Percentiles rank a stretch among this genome's conserved stretches.
phyloP scores from a whole-genome alignment of 1,139 yeast genomes.

The Candida frijolesensis region DNA sequence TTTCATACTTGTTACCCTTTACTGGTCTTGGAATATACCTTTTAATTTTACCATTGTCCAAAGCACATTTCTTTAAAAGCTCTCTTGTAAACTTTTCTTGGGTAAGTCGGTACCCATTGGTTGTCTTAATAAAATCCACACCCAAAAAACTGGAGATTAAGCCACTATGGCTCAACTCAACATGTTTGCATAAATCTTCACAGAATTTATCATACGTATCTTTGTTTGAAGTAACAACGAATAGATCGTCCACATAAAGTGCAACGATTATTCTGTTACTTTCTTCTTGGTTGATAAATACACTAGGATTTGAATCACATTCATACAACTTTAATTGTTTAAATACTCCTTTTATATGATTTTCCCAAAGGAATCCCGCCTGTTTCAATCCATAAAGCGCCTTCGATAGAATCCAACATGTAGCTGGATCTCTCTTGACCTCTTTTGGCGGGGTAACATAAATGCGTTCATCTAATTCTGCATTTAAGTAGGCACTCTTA shows the following conservation, averaged over 20 bases:
- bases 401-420: conserved; percentile 7
- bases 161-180: conserved; percentile 4
- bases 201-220: neutral
- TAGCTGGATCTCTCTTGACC: neutral
- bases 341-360: conserved; percentile 4
- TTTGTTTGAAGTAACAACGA: neutral
- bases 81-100: neutral
- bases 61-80: neutral
- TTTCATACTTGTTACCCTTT: neutral
- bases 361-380: conserved; percentile 7
- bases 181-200: neutral
- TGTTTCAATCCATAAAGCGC: conserved; percentile 12
- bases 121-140: conserved; percentile 1
- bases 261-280: neutral
- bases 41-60: neutral
- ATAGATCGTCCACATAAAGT: conserved; percentile 9
- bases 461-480: neutral
- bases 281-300: neutral
- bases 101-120: neutral
- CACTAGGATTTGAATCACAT: neutral
- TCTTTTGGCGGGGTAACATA: conserved; percentile 3
- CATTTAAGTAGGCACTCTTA: conserved; percentile 5
- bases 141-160: conserved; percentile 4
- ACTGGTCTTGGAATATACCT: neutral
- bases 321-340: neutral